Percentiles rank a stretch among this genome's conserved stretches.
Conservation (phyloP, 495 filamentous ascomycete genomes). For the Penicillium pulvis region DNA sequence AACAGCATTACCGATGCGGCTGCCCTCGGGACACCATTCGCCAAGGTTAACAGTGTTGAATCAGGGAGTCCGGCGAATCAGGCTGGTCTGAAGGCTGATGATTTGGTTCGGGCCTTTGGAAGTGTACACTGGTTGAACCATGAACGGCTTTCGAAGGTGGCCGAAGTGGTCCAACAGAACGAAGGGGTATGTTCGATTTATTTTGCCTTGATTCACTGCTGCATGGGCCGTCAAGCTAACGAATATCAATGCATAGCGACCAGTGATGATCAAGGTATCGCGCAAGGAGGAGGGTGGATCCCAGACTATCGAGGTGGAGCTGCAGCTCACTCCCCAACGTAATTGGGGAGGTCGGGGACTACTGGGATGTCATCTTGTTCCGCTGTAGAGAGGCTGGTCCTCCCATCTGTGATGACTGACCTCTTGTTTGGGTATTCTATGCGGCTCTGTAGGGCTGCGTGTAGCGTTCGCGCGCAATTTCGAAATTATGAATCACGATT, state of each 20-base stretch:
- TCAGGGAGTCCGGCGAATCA: slow-evolving; percentile 76
- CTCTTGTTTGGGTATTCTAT: neutral
- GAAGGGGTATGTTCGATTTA: slow-evolving; percentile 71
- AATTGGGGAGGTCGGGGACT: slow-evolving; percentile 89
- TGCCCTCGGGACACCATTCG: slow-evolving; percentile 71
- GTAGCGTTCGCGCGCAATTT: neutral
- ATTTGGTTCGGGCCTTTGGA: slow-evolving; percentile 82
- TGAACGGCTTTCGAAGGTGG: slow-evolving; percentile 80
- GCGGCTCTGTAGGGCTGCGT: slow-evolving; percentile 1
- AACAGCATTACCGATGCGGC: slow-evolving; percentile 29
- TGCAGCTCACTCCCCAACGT: slow-evolving; percentile 71
- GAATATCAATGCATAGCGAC: slow-evolving; percentile 44
- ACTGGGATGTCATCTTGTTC: slow-evolving; percentile 85
- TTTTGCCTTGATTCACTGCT: neutral
- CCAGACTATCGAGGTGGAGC: slow-evolving; percentile 55
- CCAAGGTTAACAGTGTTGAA: slow-evolving; percentile 84
- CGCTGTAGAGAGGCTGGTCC: slow-evolving; percentile 46
- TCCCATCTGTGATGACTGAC: slow-evolving; percentile 9
- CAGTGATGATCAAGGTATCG: slow-evolving; percentile 69
- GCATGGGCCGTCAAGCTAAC: slow-evolving; percentile 11
- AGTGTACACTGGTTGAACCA: slow-evolving; percentile 79
- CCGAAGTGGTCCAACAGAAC: slow-evolving; percentile 79
- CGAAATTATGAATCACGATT: slow-evolving; percentile 13
- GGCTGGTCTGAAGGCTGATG: slow-evolving; percentile 83
- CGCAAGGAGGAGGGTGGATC: slow-evolving; percentile 47